These are phyloP conservation scores for Phytophthora colocasiae DNA, from an alignment of 352 stramenopile genomes.

Conservation along the genomic window DNA sequence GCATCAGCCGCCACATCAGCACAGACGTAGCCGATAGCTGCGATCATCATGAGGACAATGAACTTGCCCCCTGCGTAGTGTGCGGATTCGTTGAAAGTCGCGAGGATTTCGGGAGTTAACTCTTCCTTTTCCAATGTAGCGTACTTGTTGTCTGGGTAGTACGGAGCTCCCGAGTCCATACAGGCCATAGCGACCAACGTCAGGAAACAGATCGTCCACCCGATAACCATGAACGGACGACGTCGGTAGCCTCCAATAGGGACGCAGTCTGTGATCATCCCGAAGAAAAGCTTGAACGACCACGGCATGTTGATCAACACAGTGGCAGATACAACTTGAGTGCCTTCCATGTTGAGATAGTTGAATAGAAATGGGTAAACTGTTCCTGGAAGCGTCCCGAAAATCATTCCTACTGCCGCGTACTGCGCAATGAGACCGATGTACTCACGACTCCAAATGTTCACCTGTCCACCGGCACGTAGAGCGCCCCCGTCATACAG, in stretches of 20 bases:
- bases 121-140: conserved; percentile 26
- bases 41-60: conserved; percentile 55
- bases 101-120: conserved; percentile 31
- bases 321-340: conserved; percentile 44
- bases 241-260: conserved; percentile 59
- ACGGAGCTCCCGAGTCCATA: conserved; percentile 42
- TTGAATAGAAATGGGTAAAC: conserved; percentile 56
- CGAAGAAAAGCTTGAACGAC: conserved; percentile 65
- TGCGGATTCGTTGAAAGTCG: conserved; percentile 39
- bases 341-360: conserved; percentile 57
- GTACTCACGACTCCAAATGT: conserved; percentile 47
- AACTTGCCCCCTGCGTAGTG: conserved; percentile 43
- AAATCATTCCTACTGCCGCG: conserved; percentile 47
- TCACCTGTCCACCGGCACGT: conserved; percentile 24
- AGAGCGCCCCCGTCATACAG: conserved; percentile 27
- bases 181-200: conserved; percentile 52
- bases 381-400: conserved; percentile 45
- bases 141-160: conserved; percentile 48
- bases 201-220: conserved; percentile 46
- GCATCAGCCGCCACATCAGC: conserved; percentile 49
- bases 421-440: conserved; percentile 54
- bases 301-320: conserved; percentile 53
- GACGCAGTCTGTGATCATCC: conserved; percentile 54
- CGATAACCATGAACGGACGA: conserved; percentile 62
- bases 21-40: conserved; percentile 48